Percentiles rank a stretch among this genome's conserved stretches.
phyloP scores from a whole-genome alignment of 805 yeast genomes.

The Lipomyces yamanashiensis region DNA sequence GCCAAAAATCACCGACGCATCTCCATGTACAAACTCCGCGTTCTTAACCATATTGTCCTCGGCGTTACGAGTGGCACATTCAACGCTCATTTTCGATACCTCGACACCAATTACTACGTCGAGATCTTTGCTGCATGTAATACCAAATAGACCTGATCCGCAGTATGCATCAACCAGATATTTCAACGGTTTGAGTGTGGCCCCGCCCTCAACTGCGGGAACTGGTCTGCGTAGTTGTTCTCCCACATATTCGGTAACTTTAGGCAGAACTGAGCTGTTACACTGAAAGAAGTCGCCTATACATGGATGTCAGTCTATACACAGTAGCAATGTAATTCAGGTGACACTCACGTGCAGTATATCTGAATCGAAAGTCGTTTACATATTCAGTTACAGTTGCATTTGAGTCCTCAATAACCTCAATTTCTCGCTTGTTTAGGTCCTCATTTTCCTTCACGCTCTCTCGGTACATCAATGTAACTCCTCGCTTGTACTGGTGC shows the following conservation, averaged over 20 bases:
- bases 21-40: constrained; percentile 85
- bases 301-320: background rate
- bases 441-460: constrained; percentile 40
- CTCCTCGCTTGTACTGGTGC: constrained; percentile 70
- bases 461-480: constrained; percentile 84
- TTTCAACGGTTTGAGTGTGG: constrained; percentile 41
- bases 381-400: constrained; percentile 83
- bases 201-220: constrained; percentile 28
- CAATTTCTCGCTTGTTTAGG: constrained; percentile 54
- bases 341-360: constrained; percentile 68
- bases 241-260: constrained; percentile 79
- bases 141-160: constrained; percentile 92
- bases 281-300: constrained; percentile 84
- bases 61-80: constrained; percentile 85
- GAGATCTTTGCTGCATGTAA: constrained; percentile 82
- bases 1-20: constrained; percentile 87
- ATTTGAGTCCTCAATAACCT: constrained; percentile 79
- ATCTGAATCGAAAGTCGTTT: constrained; percentile 66
- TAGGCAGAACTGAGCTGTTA: constrained; percentile 86
- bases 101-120: constrained; percentile 90
- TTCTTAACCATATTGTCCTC: constrained; percentile 72
- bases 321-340: background rate
- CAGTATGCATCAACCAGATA: constrained; percentile 93
- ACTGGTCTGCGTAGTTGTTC: constrained; percentile 58
- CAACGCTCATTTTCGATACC: constrained; percentile 86